A percentile compares a stretch with the other conserved stretches of the same genome.
Evolutionary conservation across 805 yeast genomes (phyloP).

Genomic region (Teunomyces lycoperdinae): DNA sequence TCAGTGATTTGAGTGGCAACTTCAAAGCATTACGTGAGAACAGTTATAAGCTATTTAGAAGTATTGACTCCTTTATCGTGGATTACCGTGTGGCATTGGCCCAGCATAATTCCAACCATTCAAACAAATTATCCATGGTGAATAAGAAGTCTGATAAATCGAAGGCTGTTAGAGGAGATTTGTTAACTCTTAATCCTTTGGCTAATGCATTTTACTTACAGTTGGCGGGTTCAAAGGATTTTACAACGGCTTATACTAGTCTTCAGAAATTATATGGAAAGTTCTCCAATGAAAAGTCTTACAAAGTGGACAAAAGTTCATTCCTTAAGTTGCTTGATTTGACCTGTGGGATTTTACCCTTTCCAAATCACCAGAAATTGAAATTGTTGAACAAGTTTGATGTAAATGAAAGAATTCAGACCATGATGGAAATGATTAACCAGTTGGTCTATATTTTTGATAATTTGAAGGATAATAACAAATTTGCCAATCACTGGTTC

Average conservation of each 20-base stretch:
- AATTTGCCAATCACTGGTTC: slow-evolving; percentile 43
- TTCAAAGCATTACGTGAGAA: slow-evolving; percentile 19
- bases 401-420: slow-evolving; percentile 30
- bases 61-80: slow-evolving; percentile 38
- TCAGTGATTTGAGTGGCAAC: slow-evolving; percentile 14
- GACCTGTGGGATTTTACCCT: slow-evolving; percentile 50
- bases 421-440: slow-evolving; percentile 28
- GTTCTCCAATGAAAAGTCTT: slow-evolving; percentile 13
- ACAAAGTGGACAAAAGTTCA: slow-evolving; percentile 9
- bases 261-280: slow-evolving; percentile 33
- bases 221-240: slow-evolving; percentile 47
- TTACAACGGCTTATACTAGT: slow-evolving; percentile 42
- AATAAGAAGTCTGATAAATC: background rate
- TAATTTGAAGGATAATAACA: slow-evolving; percentile 28
- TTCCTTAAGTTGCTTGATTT: slow-evolving; percentile 35
- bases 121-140: slow-evolving; percentile 1
- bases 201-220: slow-evolving; percentile 58
- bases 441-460: slow-evolving; percentile 39
- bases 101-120: slow-evolving; percentile 9
- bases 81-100: slow-evolving; percentile 35
- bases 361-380: slow-evolving; percentile 42
- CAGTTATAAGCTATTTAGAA: slow-evolving; percentile 23
- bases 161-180: slow-evolving; percentile 16
- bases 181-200: slow-evolving; percentile 56
- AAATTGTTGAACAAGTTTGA: slow-evolving; percentile 33